Conservation (phyloP, 345 rosid species). For the Luvunga scandens region DNA sequence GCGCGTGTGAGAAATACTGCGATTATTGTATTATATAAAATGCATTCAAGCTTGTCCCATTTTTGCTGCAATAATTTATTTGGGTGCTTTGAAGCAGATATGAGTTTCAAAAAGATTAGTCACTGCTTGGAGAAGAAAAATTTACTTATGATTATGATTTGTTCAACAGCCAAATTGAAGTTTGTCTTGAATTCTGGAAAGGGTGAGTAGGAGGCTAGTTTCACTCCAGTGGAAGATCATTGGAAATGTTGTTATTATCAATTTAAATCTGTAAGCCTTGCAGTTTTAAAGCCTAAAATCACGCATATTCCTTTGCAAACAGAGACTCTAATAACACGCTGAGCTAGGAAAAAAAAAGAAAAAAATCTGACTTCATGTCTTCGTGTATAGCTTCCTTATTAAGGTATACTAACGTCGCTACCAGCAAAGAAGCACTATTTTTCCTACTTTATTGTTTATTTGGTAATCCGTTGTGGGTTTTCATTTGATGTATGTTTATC, state of each 20-base stretch:
- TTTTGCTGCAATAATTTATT: too few species aligned
- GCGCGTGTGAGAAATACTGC: not conserved
- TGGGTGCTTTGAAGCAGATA: too few species aligned
- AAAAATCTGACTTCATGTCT: not conserved
- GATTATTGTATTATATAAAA: not conserved
- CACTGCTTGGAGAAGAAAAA: constrained; percentile 33
- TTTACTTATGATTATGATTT: constrained; percentile 54
- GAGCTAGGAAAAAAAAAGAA: not conserved
- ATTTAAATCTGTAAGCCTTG: constrained; percentile 46
- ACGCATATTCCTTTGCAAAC: constrained; percentile 14
- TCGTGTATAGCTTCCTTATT: not conserved
- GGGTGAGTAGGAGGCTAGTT: constrained; percentile 59
- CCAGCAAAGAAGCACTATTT: not conserved
- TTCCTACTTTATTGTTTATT: not conserved
- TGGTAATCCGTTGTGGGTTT: not conserved
- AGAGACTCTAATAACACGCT: not conserved
- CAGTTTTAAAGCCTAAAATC: constrained; percentile 17
- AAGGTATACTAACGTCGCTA: not conserved
- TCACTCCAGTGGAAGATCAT: constrained; percentile 61
- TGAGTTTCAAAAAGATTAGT: too few species aligned
- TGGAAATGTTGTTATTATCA: constrained; percentile 77
- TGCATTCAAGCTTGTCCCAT: too few species aligned
- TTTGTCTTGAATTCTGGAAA: constrained; percentile 52
- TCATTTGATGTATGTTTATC: not conserved
- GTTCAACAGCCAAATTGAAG: constrained; percentile 39